phyloP scores from a whole-genome alignment of 352 stramenopile genomes.

The Poterioochromonas sp. region DNA sequence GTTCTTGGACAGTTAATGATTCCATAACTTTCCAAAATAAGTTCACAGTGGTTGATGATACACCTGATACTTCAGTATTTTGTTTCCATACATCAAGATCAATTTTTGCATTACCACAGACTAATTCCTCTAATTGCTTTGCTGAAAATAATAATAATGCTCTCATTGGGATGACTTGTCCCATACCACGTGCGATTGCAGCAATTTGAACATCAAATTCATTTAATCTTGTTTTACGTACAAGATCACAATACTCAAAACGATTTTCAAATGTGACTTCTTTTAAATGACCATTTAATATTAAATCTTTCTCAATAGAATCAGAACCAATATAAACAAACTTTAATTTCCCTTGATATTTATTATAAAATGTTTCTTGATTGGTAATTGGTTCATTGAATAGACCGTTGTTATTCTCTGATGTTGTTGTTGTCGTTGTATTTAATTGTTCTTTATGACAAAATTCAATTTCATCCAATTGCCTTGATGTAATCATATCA shows the following conservation, averaged over 20 bases:
- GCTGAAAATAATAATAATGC: conserved; percentile 54
- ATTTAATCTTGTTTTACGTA: conserved; percentile 47
- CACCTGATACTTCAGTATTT: conserved; percentile 47
- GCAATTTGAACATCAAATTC: conserved; percentile 55
- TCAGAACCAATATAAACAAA: conserved; percentile 49
- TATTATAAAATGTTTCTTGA: conserved; percentile 37
- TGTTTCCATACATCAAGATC: conserved; percentile 53
- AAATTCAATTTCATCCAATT: conserved; percentile 43
- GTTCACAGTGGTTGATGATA: conserved; percentile 49
- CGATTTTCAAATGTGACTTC: conserved; percentile 50
- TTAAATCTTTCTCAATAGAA: conserved; percentile 48
- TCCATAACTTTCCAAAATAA: conserved; percentile 55
- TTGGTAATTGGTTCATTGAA: background rate
- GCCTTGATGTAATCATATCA: conserved; percentile 44
- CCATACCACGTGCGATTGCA: conserved; percentile 45
- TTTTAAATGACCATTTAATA: conserved; percentile 44
- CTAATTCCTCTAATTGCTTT: conserved; percentile 53
- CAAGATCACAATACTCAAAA: conserved; percentile 45
- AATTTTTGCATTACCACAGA: conserved; percentile 54
- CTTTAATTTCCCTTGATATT: conserved; percentile 39
- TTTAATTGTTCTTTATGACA: conserved; percentile 32
- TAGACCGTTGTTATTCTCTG: background rate
- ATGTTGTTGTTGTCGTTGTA: background rate
- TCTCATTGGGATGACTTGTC: conserved; percentile 47
- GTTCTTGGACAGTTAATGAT: conserved; percentile 12